Evolutionary conservation across 192 early-diverging fungal genomes (phyloP).

Genomic region (Allomyces macrogynus): DNA sequence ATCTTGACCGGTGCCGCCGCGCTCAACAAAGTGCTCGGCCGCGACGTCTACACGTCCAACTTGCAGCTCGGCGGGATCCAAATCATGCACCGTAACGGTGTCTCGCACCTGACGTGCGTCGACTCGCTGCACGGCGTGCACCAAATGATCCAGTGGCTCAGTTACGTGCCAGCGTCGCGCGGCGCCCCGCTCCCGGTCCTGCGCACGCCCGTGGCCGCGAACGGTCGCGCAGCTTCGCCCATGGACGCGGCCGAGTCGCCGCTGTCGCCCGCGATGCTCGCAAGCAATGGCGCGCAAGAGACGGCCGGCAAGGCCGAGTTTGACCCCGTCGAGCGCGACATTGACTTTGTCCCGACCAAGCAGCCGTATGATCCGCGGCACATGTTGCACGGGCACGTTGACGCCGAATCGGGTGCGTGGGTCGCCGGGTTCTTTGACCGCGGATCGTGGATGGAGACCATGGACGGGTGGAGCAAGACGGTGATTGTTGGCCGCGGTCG

Average conservation of each 20-base stretch:
- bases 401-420: constrained; percentile 40
- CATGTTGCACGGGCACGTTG: constrained; percentile 63
- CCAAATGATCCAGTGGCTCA: constrained; percentile 85
- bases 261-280: background rate
- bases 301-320: background rate
- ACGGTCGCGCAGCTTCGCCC: constrained; percentile 13
- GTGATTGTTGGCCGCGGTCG: constrained; percentile 88
- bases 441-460: constrained; percentile 83
- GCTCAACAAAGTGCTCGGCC: constrained; percentile 92
- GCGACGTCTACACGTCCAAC: constrained; percentile 96
- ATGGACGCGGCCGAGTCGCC: constrained; percentile 21
- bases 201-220: constrained; percentile 3
- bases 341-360: constrained; percentile 64
- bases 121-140: constrained; percentile 85
- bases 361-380: constrained; percentile 75
- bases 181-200: constrained; percentile 40
- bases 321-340: constrained; percentile 66
- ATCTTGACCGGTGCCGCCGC: constrained; percentile 93
- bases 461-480: constrained; percentile 90
- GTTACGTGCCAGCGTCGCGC: constrained; percentile 61
- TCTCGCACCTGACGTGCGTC: constrained; percentile 86
- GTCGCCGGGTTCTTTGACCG: constrained; percentile 89
- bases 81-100: constrained; percentile 99
- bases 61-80: constrained; percentile 94
- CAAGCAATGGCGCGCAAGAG: background rate